Conservation (phyloP, 176 grass and related monocot species). For the Bromus sterilis region DNA sequence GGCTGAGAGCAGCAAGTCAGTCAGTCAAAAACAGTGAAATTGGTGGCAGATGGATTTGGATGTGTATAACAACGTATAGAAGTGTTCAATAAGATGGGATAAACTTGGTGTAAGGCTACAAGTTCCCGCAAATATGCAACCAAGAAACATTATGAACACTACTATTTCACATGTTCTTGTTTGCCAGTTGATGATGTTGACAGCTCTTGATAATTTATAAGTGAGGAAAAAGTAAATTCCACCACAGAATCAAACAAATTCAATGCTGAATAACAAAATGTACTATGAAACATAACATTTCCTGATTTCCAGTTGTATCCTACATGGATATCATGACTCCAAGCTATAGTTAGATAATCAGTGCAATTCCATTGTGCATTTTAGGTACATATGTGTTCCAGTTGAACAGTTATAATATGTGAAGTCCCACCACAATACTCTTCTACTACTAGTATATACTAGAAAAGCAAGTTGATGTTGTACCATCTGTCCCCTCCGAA, state of each 20-base stretch:
- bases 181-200: neutral
- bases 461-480: constrained; percentile 16
- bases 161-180: neutral
- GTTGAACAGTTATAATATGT: neutral
- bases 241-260: neutral
- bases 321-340: neutral
- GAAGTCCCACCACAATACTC: neutral
- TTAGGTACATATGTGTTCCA: neutral
- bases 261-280: neutral
- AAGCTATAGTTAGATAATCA: neutral
- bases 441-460: neutral
- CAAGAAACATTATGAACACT: neutral
- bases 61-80: neutral
- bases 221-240: neutral
- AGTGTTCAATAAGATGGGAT: neutral
- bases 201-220: neutral
- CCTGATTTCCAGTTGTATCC: neutral
- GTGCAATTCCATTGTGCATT: neutral
- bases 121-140: neutral
- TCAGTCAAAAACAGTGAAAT: neutral
- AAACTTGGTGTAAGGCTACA: neutral
- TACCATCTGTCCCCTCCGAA: constrained; percentile 91
- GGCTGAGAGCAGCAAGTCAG: neutral
- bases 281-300: neutral
- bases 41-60: neutral